These are phyloP conservation scores for Jatropha podagrica DNA, from an alignment of 441 rosid species.

Conservation along the genomic window DNA sequence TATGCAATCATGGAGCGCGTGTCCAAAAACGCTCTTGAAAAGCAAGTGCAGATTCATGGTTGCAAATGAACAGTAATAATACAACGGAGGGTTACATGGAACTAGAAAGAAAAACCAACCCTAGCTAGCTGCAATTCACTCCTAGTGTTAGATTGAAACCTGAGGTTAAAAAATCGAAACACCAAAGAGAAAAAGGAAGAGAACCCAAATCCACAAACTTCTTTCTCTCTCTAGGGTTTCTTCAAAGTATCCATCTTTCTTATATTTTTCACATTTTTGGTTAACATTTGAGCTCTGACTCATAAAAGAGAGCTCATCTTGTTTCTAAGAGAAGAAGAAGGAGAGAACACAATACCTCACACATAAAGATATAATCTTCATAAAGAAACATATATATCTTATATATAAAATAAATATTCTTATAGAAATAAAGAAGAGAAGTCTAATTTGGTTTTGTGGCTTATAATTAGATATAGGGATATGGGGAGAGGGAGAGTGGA, in stretches of 20 bases:
- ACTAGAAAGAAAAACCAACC: conserved; percentile 49
- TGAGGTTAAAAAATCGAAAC: conserved; percentile 25
- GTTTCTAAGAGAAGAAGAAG: conserved; percentile 27
- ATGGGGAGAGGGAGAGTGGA: conserved; percentile 96
- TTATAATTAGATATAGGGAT: neutral
- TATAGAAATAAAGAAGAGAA: conserved; percentile 4
- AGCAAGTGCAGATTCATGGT: neutral
- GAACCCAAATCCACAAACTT: conserved; percentile 7
- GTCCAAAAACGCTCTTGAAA: neutral
- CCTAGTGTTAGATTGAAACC: conserved; percentile 32
- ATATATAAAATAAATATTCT: neutral
- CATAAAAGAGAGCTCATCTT: conserved; percentile 31
- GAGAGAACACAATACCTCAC: neutral
- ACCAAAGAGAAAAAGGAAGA: conserved; percentile 15
- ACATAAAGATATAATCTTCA: neutral
- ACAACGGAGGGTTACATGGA: conserved; percentile 28
- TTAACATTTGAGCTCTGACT: conserved; percentile 22
- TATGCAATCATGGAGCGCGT: neutral
- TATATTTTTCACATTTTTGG: conserved; percentile 41
- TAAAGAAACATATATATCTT: neutral
- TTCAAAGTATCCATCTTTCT: conserved; percentile 26
- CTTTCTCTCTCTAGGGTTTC: conserved; percentile 42
- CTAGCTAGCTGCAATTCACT: conserved; percentile 34
- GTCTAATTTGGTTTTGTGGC: conserved; percentile 2
- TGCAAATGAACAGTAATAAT: conserved; percentile 18